These are phyloP conservation scores for Brassica juncea DNA, from an alignment of 345 rosid species.

Conservation along the genomic window DNA sequence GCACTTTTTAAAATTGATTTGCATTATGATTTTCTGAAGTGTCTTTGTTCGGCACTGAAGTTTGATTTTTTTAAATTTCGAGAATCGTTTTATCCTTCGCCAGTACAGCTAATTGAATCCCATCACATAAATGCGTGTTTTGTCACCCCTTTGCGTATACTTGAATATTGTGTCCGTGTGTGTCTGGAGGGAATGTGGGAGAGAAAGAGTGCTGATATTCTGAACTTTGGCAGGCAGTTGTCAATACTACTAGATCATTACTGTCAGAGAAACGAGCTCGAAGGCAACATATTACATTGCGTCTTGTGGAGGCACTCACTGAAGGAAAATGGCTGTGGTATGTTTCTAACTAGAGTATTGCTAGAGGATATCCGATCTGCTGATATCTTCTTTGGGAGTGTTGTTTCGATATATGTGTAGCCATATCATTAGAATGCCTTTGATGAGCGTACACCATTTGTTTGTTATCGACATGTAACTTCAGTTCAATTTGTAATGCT, in stretches of 20 bases:
- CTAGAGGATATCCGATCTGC: conserved; percentile 12
- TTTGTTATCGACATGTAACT: conserved; percentile 9
- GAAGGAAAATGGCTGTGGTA: conserved; percentile 95
- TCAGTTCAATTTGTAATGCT: conserved; percentile 15
- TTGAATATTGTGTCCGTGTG: conserved; percentile 15
- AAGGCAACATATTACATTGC: conserved; percentile 60
- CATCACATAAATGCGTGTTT: conserved; percentile 18
- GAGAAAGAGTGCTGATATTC: conserved; percentile 23
- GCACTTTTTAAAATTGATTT: background rate
- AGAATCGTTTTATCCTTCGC: background rate
- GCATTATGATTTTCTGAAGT: background rate
- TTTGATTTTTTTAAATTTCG: background rate
- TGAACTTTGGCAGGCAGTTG: conserved; percentile 56
- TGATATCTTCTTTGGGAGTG: background rate
- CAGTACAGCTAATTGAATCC: conserved; percentile 11
- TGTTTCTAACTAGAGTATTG: conserved; percentile 29
- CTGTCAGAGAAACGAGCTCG: conserved; percentile 61
- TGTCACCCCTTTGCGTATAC: conserved; percentile 11
- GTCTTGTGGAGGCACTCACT: conserved; percentile 68
- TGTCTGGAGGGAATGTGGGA: conserved; percentile 21
- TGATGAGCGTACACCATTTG: conserved; percentile 21
- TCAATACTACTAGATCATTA: conserved; percentile 47
- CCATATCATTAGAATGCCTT: conserved; percentile 19
- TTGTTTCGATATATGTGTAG: conserved; percentile 16
- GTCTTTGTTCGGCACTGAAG: background rate